Conservation (phyloP, 2,329 filamentous ascomycete genomes). For the Epichloe gansuensis region DNA sequence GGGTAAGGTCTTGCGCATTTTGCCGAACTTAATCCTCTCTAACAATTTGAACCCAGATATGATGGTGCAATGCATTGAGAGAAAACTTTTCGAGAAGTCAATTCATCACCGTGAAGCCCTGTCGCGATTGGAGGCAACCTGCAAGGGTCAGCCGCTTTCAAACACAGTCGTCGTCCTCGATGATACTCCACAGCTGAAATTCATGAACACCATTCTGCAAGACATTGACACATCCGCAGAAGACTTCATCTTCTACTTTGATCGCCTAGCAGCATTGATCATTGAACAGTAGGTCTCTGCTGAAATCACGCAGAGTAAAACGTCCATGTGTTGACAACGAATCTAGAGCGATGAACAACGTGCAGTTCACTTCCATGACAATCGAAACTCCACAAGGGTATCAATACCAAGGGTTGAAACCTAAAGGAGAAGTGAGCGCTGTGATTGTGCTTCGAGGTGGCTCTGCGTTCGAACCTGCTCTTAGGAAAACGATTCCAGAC, state of each 20-base stretch:
- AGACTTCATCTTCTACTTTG: conserved; percentile 97
- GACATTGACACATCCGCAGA: conserved; percentile 66
- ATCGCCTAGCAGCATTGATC: conserved; percentile 71
- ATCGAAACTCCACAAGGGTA: conserved; percentile 60
- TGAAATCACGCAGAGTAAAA: background rate
- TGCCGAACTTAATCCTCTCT: background rate
- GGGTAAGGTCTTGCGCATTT: conserved; percentile 29
- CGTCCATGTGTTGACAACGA: conserved; percentile 8
- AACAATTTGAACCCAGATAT: conserved; percentile 43
- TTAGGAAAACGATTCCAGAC: conserved; percentile 84
- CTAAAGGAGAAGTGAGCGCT: conserved; percentile 65
- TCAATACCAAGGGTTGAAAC: conserved; percentile 57
- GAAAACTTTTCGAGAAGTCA: conserved; percentile 77
- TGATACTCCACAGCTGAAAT: conserved; percentile 66
- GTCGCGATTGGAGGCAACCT: conserved; percentile 58
- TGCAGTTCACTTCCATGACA: conserved; percentile 49
- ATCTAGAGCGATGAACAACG: conserved; percentile 59
- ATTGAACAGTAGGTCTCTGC: conserved; percentile 54
- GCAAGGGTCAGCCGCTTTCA: conserved; percentile 59
- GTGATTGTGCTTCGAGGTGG: conserved; percentile 84
- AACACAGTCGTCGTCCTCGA: conserved; percentile 61
- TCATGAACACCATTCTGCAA: conserved; percentile 84
- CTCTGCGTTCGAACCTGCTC: conserved; percentile 72
- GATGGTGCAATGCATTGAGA: conserved; percentile 86
- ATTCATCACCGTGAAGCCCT: conserved; percentile 69